These are phyloP conservation scores for Aaosphaeria arxii DNA, from an alignment of 2,329 filamentous ascomycete genomes.

Conservation along the genomic window DNA sequence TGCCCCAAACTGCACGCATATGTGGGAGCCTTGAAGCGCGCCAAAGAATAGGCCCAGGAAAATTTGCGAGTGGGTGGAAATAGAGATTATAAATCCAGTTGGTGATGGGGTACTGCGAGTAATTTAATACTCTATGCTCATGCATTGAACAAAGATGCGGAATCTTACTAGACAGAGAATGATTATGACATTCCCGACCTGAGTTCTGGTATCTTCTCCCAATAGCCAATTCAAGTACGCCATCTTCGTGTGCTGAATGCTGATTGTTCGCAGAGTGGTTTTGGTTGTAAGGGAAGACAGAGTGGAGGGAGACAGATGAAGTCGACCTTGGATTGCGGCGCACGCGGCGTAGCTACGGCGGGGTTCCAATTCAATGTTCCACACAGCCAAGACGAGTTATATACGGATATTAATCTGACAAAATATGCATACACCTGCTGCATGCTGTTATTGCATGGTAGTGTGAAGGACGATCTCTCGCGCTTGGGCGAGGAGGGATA, in stretches of 20 bases:
- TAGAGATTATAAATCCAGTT: slow-evolving; percentile 8
- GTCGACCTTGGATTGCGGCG: background rate
- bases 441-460: background rate
- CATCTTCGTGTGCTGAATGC: background rate
- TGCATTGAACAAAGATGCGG: background rate
- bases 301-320: background rate
- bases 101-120: slow-evolving; percentile 1
- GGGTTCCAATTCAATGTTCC: background rate
- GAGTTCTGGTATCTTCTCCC: background rate
- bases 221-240: background rate
- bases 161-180: background rate
- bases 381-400: background rate
- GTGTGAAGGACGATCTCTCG: background rate
- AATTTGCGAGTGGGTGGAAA: slow-evolving; percentile 18
- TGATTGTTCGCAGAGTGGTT: background rate
- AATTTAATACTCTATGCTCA: background rate
- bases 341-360: background rate
- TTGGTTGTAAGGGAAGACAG: background rate
- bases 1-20: slow-evolving; percentile 6
- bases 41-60: slow-evolving; percentile 16
- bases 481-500: background rate
- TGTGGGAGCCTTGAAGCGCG: slow-evolving; percentile 8
- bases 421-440: background rate
- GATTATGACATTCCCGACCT: background rate
- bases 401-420: background rate